Conservation (phyloP, 225 moss, liverwort and hornwort genomes). For the Polytrichum formosum region DNA sequence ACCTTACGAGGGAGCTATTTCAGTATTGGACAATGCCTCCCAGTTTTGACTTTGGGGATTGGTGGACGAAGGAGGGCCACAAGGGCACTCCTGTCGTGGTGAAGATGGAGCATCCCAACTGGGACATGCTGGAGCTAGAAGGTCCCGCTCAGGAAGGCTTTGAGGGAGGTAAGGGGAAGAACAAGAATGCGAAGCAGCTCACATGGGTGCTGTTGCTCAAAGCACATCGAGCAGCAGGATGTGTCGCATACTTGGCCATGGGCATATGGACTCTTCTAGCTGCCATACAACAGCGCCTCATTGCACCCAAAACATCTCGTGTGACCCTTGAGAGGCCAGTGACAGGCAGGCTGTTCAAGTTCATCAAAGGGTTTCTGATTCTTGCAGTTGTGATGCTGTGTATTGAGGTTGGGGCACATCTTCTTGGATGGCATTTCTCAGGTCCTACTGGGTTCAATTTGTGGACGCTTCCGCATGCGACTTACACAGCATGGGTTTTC, state of each 20-base stretch:
- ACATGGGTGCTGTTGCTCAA: constrained; percentile 92
- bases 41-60: constrained; percentile 90
- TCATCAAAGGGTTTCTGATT: constrained; percentile 61
- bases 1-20: not conserved
- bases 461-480: constrained; percentile 61
- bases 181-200: constrained; percentile 94
- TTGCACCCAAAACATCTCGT: constrained; percentile 53
- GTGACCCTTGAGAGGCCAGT: constrained; percentile 62
- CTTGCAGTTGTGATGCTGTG: constrained; percentile 66
- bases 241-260: constrained; percentile 81
- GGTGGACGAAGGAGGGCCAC: constrained; percentile 92
- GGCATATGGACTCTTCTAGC: constrained; percentile 82
- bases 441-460: constrained; percentile 53
- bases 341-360: constrained; percentile 77
- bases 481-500: constrained; percentile 71
- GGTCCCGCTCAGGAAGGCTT: constrained; percentile 49
- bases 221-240: constrained; percentile 91
- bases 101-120: constrained; percentile 99
- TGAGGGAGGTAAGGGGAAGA: constrained; percentile 76
- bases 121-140: constrained; percentile 85
- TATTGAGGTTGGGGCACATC: constrained; percentile 70
- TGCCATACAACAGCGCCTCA: constrained; percentile 81
- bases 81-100: constrained; percentile 71
- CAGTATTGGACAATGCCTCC: constrained; percentile 67
- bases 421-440: constrained; percentile 83